Conservation (phyloP, 495 filamentous ascomycete species). For the Physcia stellaris region DNA sequence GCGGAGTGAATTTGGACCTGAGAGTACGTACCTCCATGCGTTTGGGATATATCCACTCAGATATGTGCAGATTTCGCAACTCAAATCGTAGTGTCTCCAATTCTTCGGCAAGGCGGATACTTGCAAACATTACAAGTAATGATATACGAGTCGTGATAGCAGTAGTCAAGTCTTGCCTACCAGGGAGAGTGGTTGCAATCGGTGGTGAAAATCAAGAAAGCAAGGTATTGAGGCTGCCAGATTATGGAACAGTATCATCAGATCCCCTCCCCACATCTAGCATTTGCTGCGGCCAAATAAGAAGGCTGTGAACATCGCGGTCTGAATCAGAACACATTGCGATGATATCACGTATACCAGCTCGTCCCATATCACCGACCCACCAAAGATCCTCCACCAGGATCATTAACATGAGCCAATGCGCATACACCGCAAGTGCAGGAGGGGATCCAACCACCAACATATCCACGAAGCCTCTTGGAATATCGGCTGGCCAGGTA, state of each 20-base stretch:
- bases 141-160: too few species aligned
- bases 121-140: too few species aligned
- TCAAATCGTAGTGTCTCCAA: too few species aligned
- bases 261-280: neutral
- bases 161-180: too few species aligned
- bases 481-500: constrained; percentile 2
- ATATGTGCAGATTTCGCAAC: too few species aligned
- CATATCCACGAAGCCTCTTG: constrained; percentile 5
- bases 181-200: too few species aligned
- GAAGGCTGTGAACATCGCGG: neutral
- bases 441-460: neutral
- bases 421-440: constrained; percentile 5
- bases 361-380: constrained; percentile 6
- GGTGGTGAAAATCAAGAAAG: too few species aligned
- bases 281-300: constrained; percentile 1
- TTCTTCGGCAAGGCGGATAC: too few species aligned
- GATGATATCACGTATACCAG: constrained; percentile 6
- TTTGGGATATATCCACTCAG: too few species aligned
- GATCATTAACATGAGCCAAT: constrained; percentile 4
- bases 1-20: too few species aligned
- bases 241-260: neutral
- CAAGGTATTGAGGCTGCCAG: too few species aligned
- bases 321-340: constrained; percentile 4
- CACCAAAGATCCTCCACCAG: constrained; percentile 3
- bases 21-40: too few species aligned